Conservation (phyloP, 257 asterid genomes). For the Marsdenia floribunda region DNA sequence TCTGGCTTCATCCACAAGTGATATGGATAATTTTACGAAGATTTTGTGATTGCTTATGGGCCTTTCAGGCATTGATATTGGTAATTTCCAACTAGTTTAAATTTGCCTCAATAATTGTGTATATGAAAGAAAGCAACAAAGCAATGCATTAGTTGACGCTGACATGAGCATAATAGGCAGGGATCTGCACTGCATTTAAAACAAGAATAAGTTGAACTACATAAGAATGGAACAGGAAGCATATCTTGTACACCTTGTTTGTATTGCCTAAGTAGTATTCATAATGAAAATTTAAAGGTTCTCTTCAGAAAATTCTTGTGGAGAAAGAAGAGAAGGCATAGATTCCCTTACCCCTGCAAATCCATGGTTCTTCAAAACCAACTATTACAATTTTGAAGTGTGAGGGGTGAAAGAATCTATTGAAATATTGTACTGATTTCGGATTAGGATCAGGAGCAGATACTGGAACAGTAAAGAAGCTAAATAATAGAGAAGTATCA, state of each 20-base stretch:
- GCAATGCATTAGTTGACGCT: background rate
- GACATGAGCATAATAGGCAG: background rate
- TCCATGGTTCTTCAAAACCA: background rate
- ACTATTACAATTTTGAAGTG: background rate
- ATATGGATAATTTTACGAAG: background rate
- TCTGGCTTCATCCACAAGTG: background rate
- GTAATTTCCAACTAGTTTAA: background rate
- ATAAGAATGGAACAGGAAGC: background rate
- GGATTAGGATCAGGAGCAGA: background rate
- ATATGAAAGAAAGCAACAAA: background rate
- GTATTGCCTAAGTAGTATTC: background rate
- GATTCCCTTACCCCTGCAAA: background rate
- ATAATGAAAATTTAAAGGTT: background rate
- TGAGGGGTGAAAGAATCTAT: background rate
- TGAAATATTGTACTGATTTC: background rate
- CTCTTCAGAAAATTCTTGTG: background rate
- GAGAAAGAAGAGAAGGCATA: background rate
- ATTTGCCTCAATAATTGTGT: background rate
- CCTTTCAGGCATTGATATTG: background rate
- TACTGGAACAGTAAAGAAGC: background rate
- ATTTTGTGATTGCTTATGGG: background rate
- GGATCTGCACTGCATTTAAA: background rate
- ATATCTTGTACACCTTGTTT: background rate
- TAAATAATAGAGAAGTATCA: background rate
- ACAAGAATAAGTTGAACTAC: background rate